Base-by-base conservation (phyloP, 257 asterid species). In the Solanum sejunctum region DNA sequence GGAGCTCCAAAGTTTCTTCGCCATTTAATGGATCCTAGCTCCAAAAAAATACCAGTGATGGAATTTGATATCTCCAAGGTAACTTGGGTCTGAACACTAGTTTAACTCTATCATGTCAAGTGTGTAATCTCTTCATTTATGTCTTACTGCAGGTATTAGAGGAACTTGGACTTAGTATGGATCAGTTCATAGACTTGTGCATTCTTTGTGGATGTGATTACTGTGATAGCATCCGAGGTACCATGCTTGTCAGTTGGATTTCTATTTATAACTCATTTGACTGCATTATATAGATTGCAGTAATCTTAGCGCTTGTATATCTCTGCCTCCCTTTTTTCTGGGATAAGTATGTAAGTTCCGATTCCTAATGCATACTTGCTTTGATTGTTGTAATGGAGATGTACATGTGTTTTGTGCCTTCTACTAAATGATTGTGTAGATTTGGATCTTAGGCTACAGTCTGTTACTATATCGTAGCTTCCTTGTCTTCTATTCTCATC, bases 11-110 rank as follows among this genome's bases (percentile, higher is more conserved):
- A 84, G 86, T 96, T 96, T 89, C 93, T 96, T 87, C 98, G 99
- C 41, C 99, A 97, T 93, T 88, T 97, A 83, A 97, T 97, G 99
- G 98, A 97, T 89, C 99, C 99, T 85, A 95, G 97, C 91, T 90
- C 98, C 60, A 97, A 95, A 89, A 97, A 97, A 86, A 94, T 97
- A 54, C 99, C 99, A n/a, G 98, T 97, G 87, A 95, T 95, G 98
- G 99, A 97, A 88, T 92, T 97, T 89, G 99, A 95, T 89, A 93
- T 97, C 89, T 83, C 97, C 70, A 94, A 94, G 98, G 98, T 97
- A 83, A 54, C 36, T 54, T 83, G 81, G 45, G n/a, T 87, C 84
- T 84, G 80, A 81, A 82, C 79, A 84, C 58, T 84, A 79, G 80
- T 36, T 15, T 79, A 12, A 39, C 12, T 32, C 70, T 17, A 39